A percentile compares a stretch with the other conserved stretches of the same genome.
Conservation (phyloP, 305 asterid species). For the Fraxinus latifolia region DNA sequence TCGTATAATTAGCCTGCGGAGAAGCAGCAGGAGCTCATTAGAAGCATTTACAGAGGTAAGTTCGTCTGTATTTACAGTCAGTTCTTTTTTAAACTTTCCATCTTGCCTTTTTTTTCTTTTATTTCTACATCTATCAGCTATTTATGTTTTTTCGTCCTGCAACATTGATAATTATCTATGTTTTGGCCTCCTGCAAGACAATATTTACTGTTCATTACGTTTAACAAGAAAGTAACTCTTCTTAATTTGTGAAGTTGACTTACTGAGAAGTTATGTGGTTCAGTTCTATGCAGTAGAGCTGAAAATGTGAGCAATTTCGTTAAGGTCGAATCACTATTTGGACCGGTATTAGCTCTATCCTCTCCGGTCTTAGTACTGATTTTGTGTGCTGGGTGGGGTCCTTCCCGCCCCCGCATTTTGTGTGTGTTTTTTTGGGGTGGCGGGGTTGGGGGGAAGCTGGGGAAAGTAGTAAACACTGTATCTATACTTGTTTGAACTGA, state of each 20-base stretch:
- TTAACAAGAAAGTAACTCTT: not conserved
- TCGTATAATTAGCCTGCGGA: slow-evolving; percentile 59
- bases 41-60: slow-evolving; percentile 74
- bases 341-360: slow-evolving; percentile 43
- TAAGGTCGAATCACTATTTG: slow-evolving; percentile 76
- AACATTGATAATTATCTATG: not conserved
- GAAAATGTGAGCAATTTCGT: slow-evolving; percentile 84
- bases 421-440: too few species aligned
- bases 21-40: slow-evolving; percentile 89
- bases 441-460: too few species aligned
- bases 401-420: not conserved
- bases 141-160: not conserved
- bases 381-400: not conserved
- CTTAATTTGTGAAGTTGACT: not conserved
- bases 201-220: not conserved
- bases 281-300: slow-evolving; percentile 86
- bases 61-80: not conserved
- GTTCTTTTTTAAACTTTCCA: not conserved
- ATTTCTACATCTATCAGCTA: not conserved
- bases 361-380: not conserved
- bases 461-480: not conserved
- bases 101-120: not conserved
- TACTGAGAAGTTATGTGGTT: slow-evolving; percentile 21
- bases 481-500: not conserved
- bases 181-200: not conserved